These are phyloP conservation scores for Citropsis articulata DNA, from an alignment of 345 rosid species.

Conservation along the genomic window DNA sequence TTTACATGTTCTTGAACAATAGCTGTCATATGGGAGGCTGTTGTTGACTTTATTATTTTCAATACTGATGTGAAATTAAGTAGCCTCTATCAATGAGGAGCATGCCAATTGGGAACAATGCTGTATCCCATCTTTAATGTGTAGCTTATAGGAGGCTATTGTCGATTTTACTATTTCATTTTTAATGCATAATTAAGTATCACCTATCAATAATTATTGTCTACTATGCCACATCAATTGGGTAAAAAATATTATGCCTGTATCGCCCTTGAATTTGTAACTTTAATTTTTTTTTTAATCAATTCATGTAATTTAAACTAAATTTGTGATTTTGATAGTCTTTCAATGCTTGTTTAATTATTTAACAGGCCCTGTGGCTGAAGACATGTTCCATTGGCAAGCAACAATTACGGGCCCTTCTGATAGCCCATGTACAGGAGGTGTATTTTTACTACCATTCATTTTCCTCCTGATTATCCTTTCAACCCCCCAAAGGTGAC, in stretches of 20 bases:
- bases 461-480: conserved; percentile 42
- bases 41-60: not conserved
- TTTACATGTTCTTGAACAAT: too few relatives aligned
- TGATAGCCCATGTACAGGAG: conserved; percentile 40
- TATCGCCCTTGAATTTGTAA: too few relatives aligned
- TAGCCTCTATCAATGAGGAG: not conserved
- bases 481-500: conserved; percentile 41
- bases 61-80: not conserved
- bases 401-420: conserved; percentile 42
- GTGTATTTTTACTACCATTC: conserved; percentile 31
- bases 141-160: too few relatives aligned
- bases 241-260: too few relatives aligned
- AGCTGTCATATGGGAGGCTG: not conserved
- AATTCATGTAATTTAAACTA: not conserved
- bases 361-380: too few relatives aligned
- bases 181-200: too few relatives aligned
- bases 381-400: too few relatives aligned
- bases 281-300: not conserved
- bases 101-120: not conserved
- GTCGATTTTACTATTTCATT: too few relatives aligned
- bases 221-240: too few relatives aligned
- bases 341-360: not conserved
- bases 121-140: too few relatives aligned
- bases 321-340: not conserved
- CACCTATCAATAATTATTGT: too few relatives aligned